Evolutionary conservation across 2,329 filamentous ascomycete genomes (phyloP).

Genomic region (Botrytis fragariae): DNA sequence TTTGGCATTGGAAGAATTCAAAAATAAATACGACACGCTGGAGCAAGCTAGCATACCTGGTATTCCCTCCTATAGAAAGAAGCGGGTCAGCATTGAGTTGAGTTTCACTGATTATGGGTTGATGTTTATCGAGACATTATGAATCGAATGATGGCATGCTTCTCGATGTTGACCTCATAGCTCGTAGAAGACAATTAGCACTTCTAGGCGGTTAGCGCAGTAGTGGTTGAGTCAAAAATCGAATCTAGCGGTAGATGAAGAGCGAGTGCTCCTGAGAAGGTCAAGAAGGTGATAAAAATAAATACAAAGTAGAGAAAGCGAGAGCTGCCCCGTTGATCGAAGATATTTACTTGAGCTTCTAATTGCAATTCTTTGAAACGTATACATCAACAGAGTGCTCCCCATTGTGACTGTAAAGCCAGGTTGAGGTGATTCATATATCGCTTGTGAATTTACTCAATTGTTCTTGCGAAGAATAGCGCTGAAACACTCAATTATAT

Average conservation of each 20-base stretch:
- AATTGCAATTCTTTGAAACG: not conserved
- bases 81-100: too few species aligned
- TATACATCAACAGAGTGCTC: not conserved
- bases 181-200: too few species aligned
- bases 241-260: not conserved
- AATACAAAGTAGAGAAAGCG: not conserved
- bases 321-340: too few species aligned
- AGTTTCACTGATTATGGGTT: too few species aligned
- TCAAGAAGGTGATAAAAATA: not conserved
- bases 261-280: not conserved
- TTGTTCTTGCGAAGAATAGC: not conserved
- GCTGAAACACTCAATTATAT: not conserved
- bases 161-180: too few species aligned
- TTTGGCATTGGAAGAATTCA: too few species aligned
- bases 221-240: not conserved
- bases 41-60: not conserved
- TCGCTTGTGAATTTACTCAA: not conserved
- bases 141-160: too few species aligned
- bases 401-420: not conserved
- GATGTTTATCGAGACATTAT: too few species aligned
- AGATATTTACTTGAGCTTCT: not conserved
- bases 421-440: not conserved
- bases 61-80: not conserved
- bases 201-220: too few species aligned
- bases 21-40: not conserved